Evolutionary conservation across 2,329 filamentous ascomycete genomes (phyloP).

Genomic region (Claviceps sp.): DNA sequence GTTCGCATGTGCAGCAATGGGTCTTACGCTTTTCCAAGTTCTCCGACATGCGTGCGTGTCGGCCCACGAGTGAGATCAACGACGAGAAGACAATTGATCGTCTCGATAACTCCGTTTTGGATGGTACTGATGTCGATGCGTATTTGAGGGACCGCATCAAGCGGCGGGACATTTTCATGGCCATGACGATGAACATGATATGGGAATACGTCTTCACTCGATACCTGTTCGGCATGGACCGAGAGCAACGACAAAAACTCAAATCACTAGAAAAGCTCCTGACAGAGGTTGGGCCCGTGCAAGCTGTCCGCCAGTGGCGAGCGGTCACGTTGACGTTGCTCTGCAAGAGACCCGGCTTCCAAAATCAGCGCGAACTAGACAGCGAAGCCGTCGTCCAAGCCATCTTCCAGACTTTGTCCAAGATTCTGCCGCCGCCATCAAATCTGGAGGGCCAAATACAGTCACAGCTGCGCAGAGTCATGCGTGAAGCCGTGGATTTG

Average conservation of each 20-base stretch:
- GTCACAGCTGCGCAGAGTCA: constrained; percentile 72
- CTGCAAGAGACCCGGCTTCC: constrained; percentile 66
- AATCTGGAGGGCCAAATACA: constrained; percentile 70
- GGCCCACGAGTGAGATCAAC: constrained; percentile 68
- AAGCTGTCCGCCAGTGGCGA: constrained; percentile 94
- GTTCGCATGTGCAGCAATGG: constrained; percentile 94
- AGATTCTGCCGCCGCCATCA: constrained; percentile 74
- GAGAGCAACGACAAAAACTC: constrained; percentile 93
- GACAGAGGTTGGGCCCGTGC: constrained; percentile 69
- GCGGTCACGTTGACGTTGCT: constrained; percentile 88
- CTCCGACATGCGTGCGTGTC: constrained; percentile 81
- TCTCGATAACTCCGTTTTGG: constrained; percentile 85
- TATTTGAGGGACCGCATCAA: constrained; percentile 80
- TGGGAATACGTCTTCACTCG: constrained; percentile 98
- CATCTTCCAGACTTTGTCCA: constrained; percentile 67
- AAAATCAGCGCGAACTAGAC: constrained; percentile 70
- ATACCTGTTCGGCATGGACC: constrained; percentile 97
- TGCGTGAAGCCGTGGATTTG: constrained; percentile 77
- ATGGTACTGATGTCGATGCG: constrained; percentile 82
- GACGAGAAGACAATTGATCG: constrained; percentile 90
- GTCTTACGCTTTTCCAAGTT: constrained; percentile 96
- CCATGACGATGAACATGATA: constrained; percentile 96
- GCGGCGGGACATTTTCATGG: constrained; percentile 93
- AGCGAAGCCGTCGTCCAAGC: constrained; percentile 89
- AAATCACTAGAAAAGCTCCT: constrained; percentile 90